phyloP scores from a whole-genome alignment of 257 asterid genomes.

The Osmanthus fragrans region DNA sequence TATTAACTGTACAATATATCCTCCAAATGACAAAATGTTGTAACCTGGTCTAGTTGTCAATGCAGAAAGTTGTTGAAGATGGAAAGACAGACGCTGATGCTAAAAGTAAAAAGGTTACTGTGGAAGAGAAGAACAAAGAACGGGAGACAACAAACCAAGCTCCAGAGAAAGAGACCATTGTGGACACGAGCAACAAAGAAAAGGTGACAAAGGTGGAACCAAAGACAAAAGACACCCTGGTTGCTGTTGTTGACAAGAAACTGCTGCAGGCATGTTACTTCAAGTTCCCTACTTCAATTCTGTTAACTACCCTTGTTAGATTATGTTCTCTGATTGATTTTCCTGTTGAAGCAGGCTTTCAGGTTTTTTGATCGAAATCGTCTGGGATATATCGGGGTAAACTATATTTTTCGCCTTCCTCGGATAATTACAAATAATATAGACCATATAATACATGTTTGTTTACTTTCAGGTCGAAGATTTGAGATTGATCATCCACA shows the following conservation, averaged over 20 bases:
- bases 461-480: conserved; percentile 75
- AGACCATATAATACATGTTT: conserved; percentile 10
- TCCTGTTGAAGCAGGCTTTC: conserved; percentile 69
- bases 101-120: conserved; percentile 28
- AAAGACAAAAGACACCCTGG: conserved; percentile 34
- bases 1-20: background rate
- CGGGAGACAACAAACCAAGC: conserved; percentile 35
- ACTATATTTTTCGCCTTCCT: background rate
- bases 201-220: conserved; percentile 47
- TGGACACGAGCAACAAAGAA: conserved; percentile 36
- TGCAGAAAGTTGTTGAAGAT: conserved; percentile 44
- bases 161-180: conserved; percentile 31
- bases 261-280: conserved; percentile 63
- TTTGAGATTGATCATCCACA: conserved; percentile 80
- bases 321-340: conserved; percentile 14
- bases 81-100: conserved; percentile 38
- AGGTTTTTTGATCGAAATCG: conserved; percentile 95
- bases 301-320: background rate
- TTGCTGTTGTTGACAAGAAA: conserved; percentile 52
- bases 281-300: conserved; percentile 4
- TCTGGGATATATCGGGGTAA: conserved; percentile 81
- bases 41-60: conserved; percentile 18
- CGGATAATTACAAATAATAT: background rate
- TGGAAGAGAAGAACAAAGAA: conserved; percentile 29
- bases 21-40: background rate